Conservation (phyloP, 768 basidiomycete species). For the Leccinum arenicola region DNA sequence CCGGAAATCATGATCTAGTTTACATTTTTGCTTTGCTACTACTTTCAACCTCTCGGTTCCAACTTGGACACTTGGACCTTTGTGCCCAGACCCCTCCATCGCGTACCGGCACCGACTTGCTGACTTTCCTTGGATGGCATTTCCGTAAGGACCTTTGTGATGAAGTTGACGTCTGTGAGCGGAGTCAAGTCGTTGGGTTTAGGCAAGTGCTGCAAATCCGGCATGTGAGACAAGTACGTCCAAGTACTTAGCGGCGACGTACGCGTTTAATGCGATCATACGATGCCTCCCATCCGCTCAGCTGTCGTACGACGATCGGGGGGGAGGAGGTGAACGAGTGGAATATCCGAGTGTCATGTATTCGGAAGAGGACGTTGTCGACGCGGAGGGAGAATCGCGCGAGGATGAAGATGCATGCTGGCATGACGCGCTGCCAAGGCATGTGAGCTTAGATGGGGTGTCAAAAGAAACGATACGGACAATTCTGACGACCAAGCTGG, state of each 20-base stretch:
- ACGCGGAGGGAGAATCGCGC: slow-evolving; percentile 90
- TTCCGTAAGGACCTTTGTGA: slow-evolving; percentile 67
- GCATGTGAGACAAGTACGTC: background rate
- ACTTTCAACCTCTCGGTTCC: slow-evolving; percentile 6
- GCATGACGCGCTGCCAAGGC: slow-evolving; percentile 84
- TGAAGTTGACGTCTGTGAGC: slow-evolving; percentile 82
- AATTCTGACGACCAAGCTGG: slow-evolving; percentile 78
- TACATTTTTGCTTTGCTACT: background rate
- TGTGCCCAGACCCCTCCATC: slow-evolving; percentile 82
- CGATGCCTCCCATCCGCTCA: slow-evolving; percentile 86
- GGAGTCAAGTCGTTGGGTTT: slow-evolving; percentile 80
- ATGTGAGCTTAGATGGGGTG: background rate
- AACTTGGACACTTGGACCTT: slow-evolving; percentile 49
- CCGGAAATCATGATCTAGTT: slow-evolving; percentile 3
- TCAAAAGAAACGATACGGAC: slow-evolving; percentile 45
- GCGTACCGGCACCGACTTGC: slow-evolving; percentile 63
- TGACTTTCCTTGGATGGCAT: slow-evolving; percentile 59
- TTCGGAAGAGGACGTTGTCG: slow-evolving; percentile 90
- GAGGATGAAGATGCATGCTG: slow-evolving; percentile 88
- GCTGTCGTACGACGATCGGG: slow-evolving; percentile 71
- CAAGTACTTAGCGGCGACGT: slow-evolving; percentile 22
- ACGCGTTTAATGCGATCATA: slow-evolving; percentile 81
- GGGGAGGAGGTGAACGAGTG: slow-evolving; percentile 70
- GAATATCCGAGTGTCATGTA: slow-evolving; percentile 85
- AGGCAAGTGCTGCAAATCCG: slow-evolving; percentile 54